Evolutionary conservation across 768 basidiomycete species (phyloP).

Genomic region (Mycena galericulata): DNA sequence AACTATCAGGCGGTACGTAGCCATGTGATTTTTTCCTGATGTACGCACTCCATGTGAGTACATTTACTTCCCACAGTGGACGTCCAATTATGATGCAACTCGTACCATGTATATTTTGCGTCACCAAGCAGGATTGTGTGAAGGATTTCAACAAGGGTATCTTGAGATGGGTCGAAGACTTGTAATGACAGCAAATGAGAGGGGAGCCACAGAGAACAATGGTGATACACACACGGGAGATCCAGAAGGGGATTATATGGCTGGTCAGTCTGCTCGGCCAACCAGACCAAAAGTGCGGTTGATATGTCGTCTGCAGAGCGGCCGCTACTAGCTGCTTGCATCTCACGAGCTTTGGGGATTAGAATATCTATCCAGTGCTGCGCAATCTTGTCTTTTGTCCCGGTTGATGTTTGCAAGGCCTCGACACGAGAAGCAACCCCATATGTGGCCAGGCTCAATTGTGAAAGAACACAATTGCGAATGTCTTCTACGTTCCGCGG

Average conservation of each 20-base stretch:
- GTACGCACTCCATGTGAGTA: too few species aligned
- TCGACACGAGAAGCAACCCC: constrained; percentile 35
- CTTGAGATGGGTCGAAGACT: constrained; percentile 19
- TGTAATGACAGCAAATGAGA: neutral
- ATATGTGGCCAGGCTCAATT: constrained; percentile 35
- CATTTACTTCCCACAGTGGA: too few species aligned
- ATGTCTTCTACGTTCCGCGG: constrained; percentile 30
- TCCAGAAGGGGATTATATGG: constrained; percentile 28
- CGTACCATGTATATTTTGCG: constrained; percentile 55
- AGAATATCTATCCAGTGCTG: constrained; percentile 48
- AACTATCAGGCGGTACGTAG: too few species aligned
- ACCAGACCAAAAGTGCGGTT: constrained; percentile 19
- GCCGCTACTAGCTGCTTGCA: constrained; percentile 5
- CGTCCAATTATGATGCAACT: constrained; percentile 34
- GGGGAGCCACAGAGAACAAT: neutral
- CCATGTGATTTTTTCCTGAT: too few species aligned
- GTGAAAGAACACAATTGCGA: constrained; percentile 25
- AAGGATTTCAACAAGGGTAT: constrained; percentile 46
- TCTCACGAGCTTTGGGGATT: constrained; percentile 28
- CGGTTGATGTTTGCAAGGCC: constrained; percentile 41
- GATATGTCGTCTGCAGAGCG: constrained; percentile 9
- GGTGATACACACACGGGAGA: neutral
- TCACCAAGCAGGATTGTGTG: constrained; percentile 52
- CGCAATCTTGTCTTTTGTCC: constrained; percentile 48
- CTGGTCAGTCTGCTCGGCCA: constrained; percentile 3